Conservation (phyloP, 345 rosid species). For the Gossypium rotundifolium region DNA sequence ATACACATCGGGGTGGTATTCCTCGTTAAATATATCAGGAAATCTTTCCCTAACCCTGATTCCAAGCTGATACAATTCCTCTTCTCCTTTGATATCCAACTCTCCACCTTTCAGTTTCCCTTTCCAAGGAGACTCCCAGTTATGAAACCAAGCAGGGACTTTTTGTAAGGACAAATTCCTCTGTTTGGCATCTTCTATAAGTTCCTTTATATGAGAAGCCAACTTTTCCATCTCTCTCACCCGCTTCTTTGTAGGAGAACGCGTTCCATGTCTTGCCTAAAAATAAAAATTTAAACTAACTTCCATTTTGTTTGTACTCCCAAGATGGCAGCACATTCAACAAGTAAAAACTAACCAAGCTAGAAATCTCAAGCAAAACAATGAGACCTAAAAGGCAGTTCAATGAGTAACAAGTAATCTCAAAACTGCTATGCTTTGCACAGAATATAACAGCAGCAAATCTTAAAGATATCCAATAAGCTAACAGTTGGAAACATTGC, state of each 20-base stretch:
- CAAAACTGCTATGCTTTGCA: background rate
- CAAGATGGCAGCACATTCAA: background rate
- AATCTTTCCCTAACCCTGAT: constrained; percentile 64
- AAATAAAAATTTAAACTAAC: background rate
- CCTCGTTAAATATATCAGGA: constrained; percentile 61
- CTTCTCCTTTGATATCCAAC: constrained; percentile 66
- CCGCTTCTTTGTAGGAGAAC: constrained; percentile 81
- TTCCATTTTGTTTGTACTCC: background rate
- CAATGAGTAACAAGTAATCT: background rate
- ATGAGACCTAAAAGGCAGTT: background rate
- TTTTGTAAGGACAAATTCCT: constrained; percentile 30
- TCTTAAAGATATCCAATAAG: background rate
- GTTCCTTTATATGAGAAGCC: constrained; percentile 54
- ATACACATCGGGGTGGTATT: constrained; percentile 85
- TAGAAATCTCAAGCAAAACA: background rate
- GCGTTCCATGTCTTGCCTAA: constrained; percentile 78
- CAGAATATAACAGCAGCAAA: background rate
- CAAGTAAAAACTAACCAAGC: background rate
- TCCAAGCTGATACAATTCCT: constrained; percentile 75
- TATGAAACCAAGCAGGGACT: constrained; percentile 63
- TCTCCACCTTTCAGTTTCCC: constrained; percentile 85
- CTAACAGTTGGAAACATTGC: background rate
- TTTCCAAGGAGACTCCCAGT: constrained; percentile 82
- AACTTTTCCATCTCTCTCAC: constrained; percentile 60
- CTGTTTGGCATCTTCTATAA: constrained; percentile 50